phyloP scores from a whole-genome alignment of 768 basidiomycete species.

The Leucogyrophana mollusca region DNA sequence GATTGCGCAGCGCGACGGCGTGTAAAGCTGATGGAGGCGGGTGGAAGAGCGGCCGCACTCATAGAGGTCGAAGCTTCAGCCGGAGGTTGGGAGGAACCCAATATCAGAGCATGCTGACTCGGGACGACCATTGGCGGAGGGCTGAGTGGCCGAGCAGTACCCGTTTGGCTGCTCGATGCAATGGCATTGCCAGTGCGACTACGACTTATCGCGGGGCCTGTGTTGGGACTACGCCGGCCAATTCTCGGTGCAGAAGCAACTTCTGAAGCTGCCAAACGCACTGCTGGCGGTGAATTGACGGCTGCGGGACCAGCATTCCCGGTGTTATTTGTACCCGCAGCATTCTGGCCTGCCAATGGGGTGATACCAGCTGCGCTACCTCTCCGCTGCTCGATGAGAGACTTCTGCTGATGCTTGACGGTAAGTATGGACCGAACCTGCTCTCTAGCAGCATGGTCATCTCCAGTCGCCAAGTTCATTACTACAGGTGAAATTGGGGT shows the following conservation, averaged over 20 bases:
- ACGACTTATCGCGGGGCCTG: constrained; percentile 18
- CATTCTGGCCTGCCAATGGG: constrained; percentile 25
- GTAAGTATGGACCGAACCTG: constrained; percentile 61
- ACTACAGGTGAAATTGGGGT: constrained; percentile 68
- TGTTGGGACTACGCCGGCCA: constrained; percentile 40
- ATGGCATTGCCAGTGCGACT: constrained; percentile 24
- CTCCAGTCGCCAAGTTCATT: constrained; percentile 57
- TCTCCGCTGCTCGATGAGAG: constrained; percentile 67
- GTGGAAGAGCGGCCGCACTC: constrained; percentile 46
- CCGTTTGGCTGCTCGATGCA: constrained; percentile 23
- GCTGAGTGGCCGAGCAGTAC: constrained; percentile 20
- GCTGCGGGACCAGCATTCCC: constrained; percentile 22
- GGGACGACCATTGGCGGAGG: constrained; percentile 23
- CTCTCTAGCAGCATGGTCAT: constrained; percentile 58
- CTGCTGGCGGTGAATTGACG: constrained; percentile 20
- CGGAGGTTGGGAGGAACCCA: constrained; percentile 14
- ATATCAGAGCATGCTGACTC: constrained; percentile 17
- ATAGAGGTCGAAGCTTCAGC: constrained; percentile 16
- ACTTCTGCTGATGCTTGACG: constrained; percentile 71
- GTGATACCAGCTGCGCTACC: constrained; percentile 50
- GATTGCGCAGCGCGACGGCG: constrained; percentile 67
- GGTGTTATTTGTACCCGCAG: constrained; percentile 11
- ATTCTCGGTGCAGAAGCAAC: constrained; percentile 19
- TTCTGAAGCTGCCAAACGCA: constrained; percentile 28
- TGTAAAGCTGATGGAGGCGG: constrained; percentile 77